These are phyloP conservation scores for Scortechinia acanthostroma DNA, from an alignment of 2,329 filamentous ascomycete species.

Conservation along the genomic window DNA sequence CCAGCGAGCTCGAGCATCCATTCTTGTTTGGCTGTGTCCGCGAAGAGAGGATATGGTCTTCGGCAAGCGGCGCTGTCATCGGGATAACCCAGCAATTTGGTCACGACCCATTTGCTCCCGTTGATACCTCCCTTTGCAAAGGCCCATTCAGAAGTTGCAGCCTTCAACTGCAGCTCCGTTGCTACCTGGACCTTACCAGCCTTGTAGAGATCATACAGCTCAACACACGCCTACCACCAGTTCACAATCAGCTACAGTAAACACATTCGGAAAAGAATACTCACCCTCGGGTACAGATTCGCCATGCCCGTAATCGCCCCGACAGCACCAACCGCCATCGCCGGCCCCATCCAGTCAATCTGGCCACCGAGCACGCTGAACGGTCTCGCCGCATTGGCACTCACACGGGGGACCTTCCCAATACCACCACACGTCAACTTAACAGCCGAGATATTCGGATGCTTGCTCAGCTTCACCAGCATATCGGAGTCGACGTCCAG, in stretches of 20 bases:
- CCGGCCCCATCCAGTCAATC: constrained; percentile 63
- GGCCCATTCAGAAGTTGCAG: constrained; percentile 44
- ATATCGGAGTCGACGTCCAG: constrained; percentile 63
- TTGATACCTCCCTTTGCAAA: constrained; percentile 52
- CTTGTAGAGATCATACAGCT: constrained; percentile 36
- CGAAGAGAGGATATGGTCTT: constrained; percentile 41
- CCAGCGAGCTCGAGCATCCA: constrained; percentile 23
- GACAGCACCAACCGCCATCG: constrained; percentile 45
- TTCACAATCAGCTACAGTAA: neutral
- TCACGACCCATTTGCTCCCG: constrained; percentile 52
- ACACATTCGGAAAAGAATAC: constrained; percentile 18
- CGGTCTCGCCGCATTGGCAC: constrained; percentile 36
- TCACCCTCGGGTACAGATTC: constrained; percentile 50
- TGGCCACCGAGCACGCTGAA: constrained; percentile 70
- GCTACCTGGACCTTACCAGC: constrained; percentile 37
- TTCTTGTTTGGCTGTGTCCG: constrained; percentile 30
- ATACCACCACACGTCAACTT: constrained; percentile 72
- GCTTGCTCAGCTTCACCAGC: constrained; percentile 45
- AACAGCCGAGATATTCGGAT: constrained; percentile 61
- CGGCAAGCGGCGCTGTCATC: constrained; percentile 40
- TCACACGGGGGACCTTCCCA: constrained; percentile 61
- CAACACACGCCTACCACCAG: constrained; percentile 28
- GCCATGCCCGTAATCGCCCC: constrained; percentile 57
- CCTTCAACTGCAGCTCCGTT: constrained; percentile 35
- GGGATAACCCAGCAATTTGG: constrained; percentile 42